Percentiles rank a stretch among this genome's conserved stretches.
phyloP scores from a whole-genome alignment of 2,329 filamentous ascomycete species.

The Alternaria dauci region DNA sequence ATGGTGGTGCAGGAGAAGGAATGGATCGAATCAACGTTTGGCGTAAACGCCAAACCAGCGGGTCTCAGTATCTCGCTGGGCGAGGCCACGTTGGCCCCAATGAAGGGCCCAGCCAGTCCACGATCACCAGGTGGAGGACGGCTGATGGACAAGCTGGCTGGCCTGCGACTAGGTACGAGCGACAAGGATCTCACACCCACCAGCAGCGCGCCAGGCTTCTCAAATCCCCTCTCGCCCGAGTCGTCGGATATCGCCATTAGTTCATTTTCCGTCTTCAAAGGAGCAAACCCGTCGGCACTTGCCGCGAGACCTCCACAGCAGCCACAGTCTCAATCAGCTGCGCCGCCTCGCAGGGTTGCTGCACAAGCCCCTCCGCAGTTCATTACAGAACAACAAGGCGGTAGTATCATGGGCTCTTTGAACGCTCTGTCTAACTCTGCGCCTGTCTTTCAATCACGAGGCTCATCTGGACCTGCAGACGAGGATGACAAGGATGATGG shows the following conservation, averaged over 20 bases:
- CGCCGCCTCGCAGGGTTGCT: constrained; percentile 46
- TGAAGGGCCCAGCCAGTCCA: constrained; percentile 67
- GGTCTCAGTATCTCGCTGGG: constrained; percentile 51
- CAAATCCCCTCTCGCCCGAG: constrained; percentile 67
- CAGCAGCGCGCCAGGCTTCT: constrained; percentile 34
- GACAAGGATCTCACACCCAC: constrained; percentile 68
- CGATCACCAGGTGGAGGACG: constrained; percentile 70
- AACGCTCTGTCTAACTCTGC: constrained; percentile 53
- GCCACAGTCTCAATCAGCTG: constrained; percentile 30
- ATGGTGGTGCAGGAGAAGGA: constrained; percentile 85
- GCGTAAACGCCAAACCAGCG: constrained; percentile 59
- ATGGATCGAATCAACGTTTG: constrained; percentile 87
- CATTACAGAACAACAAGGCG: constrained; percentile 51
- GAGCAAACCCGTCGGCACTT: constrained; percentile 51
- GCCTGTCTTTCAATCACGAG: constrained; percentile 42
- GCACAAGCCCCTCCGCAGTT: constrained; percentile 49
- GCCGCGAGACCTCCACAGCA: constrained; percentile 54
- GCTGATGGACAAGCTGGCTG: constrained; percentile 80
- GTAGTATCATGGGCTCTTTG: constrained; percentile 54
- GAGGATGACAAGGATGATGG: constrained; percentile 74
- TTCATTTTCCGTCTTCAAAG: constrained; percentile 66
- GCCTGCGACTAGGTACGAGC: constrained; percentile 79
- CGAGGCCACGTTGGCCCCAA: constrained; percentile 50
- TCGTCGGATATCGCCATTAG: constrained; percentile 70
- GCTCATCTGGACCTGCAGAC: constrained; percentile 40